Evolutionary conservation across 1,139 yeast species (phyloP), one percentile per base, ranked within the genome.

Genomic region (Blastobotrys malaysiensis): DNA sequence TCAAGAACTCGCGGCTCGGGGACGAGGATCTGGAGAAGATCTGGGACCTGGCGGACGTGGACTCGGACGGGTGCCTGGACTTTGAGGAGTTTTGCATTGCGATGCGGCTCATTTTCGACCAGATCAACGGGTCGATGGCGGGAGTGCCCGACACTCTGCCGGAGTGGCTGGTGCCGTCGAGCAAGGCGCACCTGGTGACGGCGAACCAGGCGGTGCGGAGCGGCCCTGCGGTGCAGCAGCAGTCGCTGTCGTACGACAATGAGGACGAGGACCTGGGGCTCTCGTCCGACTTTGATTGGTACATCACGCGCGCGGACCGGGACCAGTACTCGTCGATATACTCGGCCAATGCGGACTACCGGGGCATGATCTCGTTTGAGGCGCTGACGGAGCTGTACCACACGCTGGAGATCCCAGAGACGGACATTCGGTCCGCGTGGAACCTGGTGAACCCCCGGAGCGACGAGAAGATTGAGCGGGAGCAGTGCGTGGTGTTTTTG

Each of bases 21-120:
- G 90, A 89, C 57, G 78, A 80, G 43, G 83, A 89, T 65, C 77
- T 95, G 60, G 84, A 88, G 48, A 79, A 82, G 68, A 83, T 95
- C 46, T 93, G 99, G 99, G 89, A 88, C 62, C 73, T 93, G 48
- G 86, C 96, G 48, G 99, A 93, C 69, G 89, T 93, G 53, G 99
- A 93, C 70, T 81, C 81, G 55, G 99, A 93, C 70, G 97, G 97
- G 19, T 77, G 78, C 62, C 78, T 93, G 63, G 99, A 95, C 70
- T 93, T 93, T 69, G 99, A 93, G 70, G 99, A 93, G 73, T 93
- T 93, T 70, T 93, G 98, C 69, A 89, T 93, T 59, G 93, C 98
- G 55, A 95, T 93, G 99, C 79, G 97, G 61, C 78, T 93, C 58
- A 88, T 91, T 50, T 95, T 90, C 69, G 99, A 93, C 69, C 72